Conservation (phyloP, 495 filamentous ascomycete species). For the Recurvomyces mirabilis region DNA sequence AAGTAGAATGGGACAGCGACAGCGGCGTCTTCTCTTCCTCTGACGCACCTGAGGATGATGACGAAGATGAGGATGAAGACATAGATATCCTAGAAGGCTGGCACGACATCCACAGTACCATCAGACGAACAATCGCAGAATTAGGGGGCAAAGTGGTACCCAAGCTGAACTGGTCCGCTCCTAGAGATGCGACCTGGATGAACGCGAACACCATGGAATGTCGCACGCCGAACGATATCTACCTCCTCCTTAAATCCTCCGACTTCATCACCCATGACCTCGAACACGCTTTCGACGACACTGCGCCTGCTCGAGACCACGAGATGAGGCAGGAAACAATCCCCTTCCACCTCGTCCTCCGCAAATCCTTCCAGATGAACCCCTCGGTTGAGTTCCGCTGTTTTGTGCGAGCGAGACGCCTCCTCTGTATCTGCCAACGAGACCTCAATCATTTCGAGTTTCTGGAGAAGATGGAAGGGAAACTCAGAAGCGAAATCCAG, state of each 20-base stretch:
- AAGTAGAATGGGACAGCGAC: slow-evolving; percentile 30
- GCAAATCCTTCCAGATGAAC: slow-evolving; percentile 74
- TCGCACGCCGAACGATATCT: slow-evolving; percentile 75
- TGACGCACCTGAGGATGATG: slow-evolving; percentile 31
- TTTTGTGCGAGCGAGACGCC: slow-evolving; percentile 68
- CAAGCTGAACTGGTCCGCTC: slow-evolving; percentile 94
- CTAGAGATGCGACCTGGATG: slow-evolving; percentile 97
- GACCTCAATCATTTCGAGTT: slow-evolving; percentile 87
- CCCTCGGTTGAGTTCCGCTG: slow-evolving; percentile 87
- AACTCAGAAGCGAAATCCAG: slow-evolving; percentile 50
- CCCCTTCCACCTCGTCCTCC: slow-evolving; percentile 61
- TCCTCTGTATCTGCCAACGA: slow-evolving; percentile 79
- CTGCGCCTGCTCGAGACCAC: slow-evolving; percentile 32
- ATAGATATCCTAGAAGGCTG: slow-evolving; percentile 48
- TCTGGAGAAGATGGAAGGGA: slow-evolving; percentile 50
- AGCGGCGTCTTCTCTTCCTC: slow-evolving; percentile 33
- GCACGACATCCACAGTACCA: slow-evolving; percentile 61
- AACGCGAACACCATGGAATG: slow-evolving; percentile 83
- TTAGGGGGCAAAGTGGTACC: slow-evolving; percentile 75
- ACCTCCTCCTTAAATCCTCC: slow-evolving; percentile 81
- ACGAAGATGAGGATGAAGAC: slow-evolving; percentile 36
- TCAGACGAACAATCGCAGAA: slow-evolving; percentile 63
- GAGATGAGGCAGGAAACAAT: slow-evolving; percentile 29
- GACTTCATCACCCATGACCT: slow-evolving; percentile 92
- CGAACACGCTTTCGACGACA: slow-evolving; percentile 83